phyloP scores from a whole-genome alignment of 257 asterid genomes.

The Solanum neorickii region DNA sequence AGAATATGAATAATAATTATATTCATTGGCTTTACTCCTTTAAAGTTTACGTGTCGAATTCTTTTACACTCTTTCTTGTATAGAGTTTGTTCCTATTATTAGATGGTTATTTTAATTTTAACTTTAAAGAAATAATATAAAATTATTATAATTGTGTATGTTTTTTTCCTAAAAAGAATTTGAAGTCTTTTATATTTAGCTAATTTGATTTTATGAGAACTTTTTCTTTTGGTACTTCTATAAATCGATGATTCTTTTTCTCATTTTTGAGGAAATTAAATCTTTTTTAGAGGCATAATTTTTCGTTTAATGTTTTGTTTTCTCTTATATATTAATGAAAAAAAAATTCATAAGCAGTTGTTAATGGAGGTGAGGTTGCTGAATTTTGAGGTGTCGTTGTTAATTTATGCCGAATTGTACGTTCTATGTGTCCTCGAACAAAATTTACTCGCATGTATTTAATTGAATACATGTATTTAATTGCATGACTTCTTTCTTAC shows the following conservation, averaged over 20 bases:
- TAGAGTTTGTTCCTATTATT: neutral
- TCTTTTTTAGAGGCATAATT: neutral
- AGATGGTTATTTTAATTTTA: neutral
- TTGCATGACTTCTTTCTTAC: too few relatives aligned
- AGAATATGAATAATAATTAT: too few relatives aligned
- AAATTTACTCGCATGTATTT: neutral
- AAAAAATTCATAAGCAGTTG: too few relatives aligned
- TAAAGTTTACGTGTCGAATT: neutral
- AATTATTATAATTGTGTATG: neutral
- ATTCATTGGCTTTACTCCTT: neutral
- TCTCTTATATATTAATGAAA: neutral
- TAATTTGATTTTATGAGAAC: neutral
- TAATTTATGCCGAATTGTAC: too few relatives aligned
- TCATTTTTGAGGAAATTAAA: neutral
- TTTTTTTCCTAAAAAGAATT: neutral
- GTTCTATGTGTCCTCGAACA: too few relatives aligned
- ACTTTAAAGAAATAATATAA: neutral
- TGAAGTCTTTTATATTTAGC: neutral
- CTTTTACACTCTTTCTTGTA: neutral
- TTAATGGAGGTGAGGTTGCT: too few relatives aligned
- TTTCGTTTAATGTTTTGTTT: neutral
- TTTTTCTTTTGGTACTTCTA: neutral
- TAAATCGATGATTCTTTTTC: neutral
- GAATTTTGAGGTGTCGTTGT: too few relatives aligned
- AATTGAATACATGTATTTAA: neutral